These are phyloP conservation scores for Aureobasidium sp. DNA, from an alignment of 2,329 filamentous ascomycete species.

Conservation along the genomic window DNA sequence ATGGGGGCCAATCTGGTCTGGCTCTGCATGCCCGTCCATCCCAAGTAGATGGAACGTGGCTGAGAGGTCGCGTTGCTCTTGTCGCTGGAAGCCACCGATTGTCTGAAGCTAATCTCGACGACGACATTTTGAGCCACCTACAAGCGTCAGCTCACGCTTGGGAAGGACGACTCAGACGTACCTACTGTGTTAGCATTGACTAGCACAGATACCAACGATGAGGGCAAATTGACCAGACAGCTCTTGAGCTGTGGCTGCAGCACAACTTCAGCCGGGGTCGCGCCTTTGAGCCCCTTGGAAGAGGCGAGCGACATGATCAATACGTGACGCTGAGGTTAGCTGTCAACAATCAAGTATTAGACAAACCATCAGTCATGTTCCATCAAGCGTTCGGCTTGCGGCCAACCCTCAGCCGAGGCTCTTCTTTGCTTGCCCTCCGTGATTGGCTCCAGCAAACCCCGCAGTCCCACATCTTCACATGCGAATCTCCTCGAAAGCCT, in stretches of 20 bases:
- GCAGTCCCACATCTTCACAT: slow-evolving; percentile 5
- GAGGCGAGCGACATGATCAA: background rate
- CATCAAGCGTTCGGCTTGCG: slow-evolving; percentile 3
- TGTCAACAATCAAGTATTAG: background rate
- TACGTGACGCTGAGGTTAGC: background rate
- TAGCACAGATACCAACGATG: slow-evolving; percentile 74
- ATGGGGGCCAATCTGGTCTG: slow-evolving; percentile 71
- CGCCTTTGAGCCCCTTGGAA: background rate
- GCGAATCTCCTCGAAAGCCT: no score
- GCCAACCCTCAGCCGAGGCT: slow-evolving; percentile 8
- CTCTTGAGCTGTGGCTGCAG: slow-evolving; percentile 77
- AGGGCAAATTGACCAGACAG: slow-evolving; percentile 87
- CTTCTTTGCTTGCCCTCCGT: background rate
- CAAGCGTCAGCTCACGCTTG: slow-evolving; percentile 21
- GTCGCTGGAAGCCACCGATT: slow-evolving; percentile 42
- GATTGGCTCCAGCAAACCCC: background rate
- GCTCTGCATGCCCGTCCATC: slow-evolving; percentile 98
- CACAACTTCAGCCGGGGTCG: slow-evolving; percentile 61
- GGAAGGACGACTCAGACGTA: background rate
- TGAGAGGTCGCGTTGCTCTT: slow-evolving; percentile 43
- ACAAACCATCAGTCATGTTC: no score
- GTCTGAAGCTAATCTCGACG: slow-evolving; percentile 77
- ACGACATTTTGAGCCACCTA: slow-evolving; percentile 93
- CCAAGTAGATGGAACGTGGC: slow-evolving; percentile 65
- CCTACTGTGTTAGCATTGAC: slow-evolving; percentile 81